These are phyloP conservation scores for Fusarium camptoceras DNA, from an alignment of 2,329 filamentous ascomycete species.

Conservation along the genomic window DNA sequence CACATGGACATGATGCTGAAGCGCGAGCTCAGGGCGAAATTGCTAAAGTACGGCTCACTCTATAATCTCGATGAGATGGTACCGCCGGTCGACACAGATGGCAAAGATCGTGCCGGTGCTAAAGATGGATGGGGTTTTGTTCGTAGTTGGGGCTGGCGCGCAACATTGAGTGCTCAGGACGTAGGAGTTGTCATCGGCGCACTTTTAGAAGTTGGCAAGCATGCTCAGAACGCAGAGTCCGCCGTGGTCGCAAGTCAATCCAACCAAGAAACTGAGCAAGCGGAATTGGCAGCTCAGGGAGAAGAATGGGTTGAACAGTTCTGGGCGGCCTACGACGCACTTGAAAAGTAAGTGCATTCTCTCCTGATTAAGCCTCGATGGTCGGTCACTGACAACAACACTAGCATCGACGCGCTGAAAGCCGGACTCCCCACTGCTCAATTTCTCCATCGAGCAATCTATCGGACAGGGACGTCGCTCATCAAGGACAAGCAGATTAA, in stretches of 20 bases:
- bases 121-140: constrained; percentile 98
- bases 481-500: constrained; percentile 95
- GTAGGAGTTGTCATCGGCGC: constrained; percentile 93
- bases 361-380: too few relatives aligned
- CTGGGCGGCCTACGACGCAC: constrained; percentile 78
- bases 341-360: constrained; percentile 69
- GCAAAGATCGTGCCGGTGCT: constrained; percentile 74
- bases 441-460: constrained; percentile 90
- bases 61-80: constrained; percentile 96
- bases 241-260: constrained; percentile 49
- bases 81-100: constrained; percentile 78
- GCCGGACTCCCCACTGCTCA: constrained; percentile 84
- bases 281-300: constrained; percentile 62
- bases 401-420: constrained; percentile 80
- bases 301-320: constrained; percentile 76
- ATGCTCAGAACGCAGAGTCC: constrained; percentile 53
- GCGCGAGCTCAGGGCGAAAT: constrained; percentile 82
- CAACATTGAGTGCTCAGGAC: constrained; percentile 91
- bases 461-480: constrained; percentile 89
- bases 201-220: constrained; percentile 88
- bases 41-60: constrained; percentile 90
- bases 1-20: constrained; percentile 99
- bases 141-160: constrained; percentile 96
- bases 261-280: constrained; percentile 58
- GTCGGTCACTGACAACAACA: constrained; percentile 5